Evolutionary conservation across 441 rosid genomes (phyloP), one percentile per base, ranked within the genome.

Genomic region (Erodium trifolium): DNA sequence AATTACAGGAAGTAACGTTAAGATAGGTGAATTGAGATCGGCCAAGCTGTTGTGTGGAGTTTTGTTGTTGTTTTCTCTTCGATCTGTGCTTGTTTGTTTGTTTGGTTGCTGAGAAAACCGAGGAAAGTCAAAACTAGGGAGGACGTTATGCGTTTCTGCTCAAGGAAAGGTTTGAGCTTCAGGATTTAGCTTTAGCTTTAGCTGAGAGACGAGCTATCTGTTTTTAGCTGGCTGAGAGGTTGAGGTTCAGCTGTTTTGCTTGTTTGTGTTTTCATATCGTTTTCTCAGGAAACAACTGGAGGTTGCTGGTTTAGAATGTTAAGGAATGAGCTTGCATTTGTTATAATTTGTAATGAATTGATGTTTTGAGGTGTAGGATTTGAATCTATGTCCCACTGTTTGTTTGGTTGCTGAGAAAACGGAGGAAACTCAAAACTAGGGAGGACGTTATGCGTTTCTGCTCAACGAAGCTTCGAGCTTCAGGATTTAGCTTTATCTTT

Each of bases 321-420:
- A 4, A 10, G 37, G 65, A 62, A 59, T 3, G 31, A 60, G 64
- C 17, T 51, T 60, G 64, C 31, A 11, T 60, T 60, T 19, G 64
- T 60, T 19, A n/a, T 19, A 62, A 27, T 62, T 62, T 29, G 37
- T 4, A 10, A 62, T 27, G 65, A 3, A 13, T 62, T 62, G 65
- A 23, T 62, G 39, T 62, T 62, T 29, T 62, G 13, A 7, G 2
- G 37, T 62, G 65, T 62, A 27, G 39, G 57, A 51, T 51, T n/a
- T 60, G 65, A 23, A 10, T 13, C 0, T 62, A 12, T 27, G 65
- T 23, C 27, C 27, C 27, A 0, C 27, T 23, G 27, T 23, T 47
- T 67, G 69, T 71, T 73, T 71, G 71, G 27, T 68, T 63, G 59
- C 51, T n/a, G 67, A 62, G 76, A 59, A 71, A 64, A 63, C 37